Evolutionary conservation across 805 yeast species (phyloP), one percentile per base, ranked within the genome.

Genomic region (Metschnikowia baotianmanensis): DNA sequence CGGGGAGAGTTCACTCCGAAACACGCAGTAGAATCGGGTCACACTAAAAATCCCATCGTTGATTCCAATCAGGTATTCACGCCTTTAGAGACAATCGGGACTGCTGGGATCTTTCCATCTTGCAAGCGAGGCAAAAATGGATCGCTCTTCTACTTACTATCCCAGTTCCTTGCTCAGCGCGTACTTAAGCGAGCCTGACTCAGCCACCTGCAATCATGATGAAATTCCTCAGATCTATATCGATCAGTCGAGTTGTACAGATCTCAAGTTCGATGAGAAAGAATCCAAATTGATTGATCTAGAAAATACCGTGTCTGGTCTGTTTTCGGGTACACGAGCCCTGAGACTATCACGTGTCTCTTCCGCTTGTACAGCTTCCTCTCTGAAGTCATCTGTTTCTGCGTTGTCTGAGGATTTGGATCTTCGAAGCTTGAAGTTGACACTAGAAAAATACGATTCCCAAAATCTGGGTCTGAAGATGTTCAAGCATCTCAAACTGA

Each of bases 331-430:
- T 12, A 16, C 32, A 4, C 25, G 15, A 13, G 10, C 15, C 22
- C 27, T 32, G 4, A 18, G 32, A 19, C 21, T 38, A 9, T 38
- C 42, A 2, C 10, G 25, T 17, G 18, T 31, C 12, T 33, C 42
- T n/a, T 38, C 42, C 16, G 34, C 31, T 9, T 38, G 37, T 9
- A 38, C 42, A 6, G 24, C 28, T n/a, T 5, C 6, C 13, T 18
- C 42, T 12, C 42, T 32, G 42, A 28, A 23, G 15, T 47, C 49
- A 8, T 37, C 49, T 4, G 22, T 34, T 6, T 37, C 46, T 7
- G 35, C 20, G 6, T 22, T 35, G 27, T 36, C 44, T 12, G 48
- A 47, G 21, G 53, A 47, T 25, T 22, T 47, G 21, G 53, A 50
- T 32, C 36, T 50, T 25, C 50, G 45, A 28, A 50, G 53, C 21